A percentile compares a stretch with the other conserved stretches of the same genome.
Conservation (phyloP, 208 protist species). For the Crithidia mellificae region DNA sequence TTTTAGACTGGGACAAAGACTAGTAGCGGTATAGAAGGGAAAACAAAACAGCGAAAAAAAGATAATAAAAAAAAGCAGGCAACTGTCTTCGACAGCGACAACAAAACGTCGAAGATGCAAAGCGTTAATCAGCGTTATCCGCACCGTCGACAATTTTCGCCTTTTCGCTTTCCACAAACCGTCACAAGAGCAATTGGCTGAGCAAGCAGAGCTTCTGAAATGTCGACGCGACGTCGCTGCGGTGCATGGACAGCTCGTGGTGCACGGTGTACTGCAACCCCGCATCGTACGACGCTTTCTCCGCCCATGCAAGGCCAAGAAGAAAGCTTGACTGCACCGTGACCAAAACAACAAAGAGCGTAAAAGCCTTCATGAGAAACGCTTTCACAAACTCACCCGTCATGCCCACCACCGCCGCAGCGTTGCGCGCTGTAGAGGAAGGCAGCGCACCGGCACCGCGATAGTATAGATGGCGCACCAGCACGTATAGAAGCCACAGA, state of each 20-base stretch:
- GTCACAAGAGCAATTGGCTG: constrained; percentile 37
- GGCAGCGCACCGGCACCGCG: constrained; percentile 10
- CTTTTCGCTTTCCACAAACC: no score
- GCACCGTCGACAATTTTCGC: no score
- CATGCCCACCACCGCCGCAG: constrained; percentile 28
- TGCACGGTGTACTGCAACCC: constrained; percentile 11
- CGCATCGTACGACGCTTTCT: constrained; percentile 22
- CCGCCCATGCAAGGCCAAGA: constrained; percentile 40
- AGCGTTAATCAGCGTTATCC: no score
- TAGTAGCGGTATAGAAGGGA: no score
- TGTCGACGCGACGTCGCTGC: background rate
- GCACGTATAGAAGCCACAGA: constrained; percentile 33
- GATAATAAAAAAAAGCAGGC: no score
- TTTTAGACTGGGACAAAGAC: no score
- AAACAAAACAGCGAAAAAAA: no score
- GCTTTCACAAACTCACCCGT: constrained; percentile 46
- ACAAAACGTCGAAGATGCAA: no score
- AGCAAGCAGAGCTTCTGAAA: constrained; percentile 33
- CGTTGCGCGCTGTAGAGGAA: constrained; percentile 14
- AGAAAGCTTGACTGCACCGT: constrained; percentile 57
- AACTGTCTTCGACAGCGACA: no score
- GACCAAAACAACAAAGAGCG: constrained; percentile 50
- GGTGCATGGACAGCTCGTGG: constrained; percentile 3
- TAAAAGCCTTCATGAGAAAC: constrained; percentile 48
- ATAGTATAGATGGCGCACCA: constrained; percentile 53